A percentile compares a stretch with the other conserved stretches of the same genome.
These are phyloP conservation scores for Eucalyptus curtisii DNA, from an alignment of 345 rosid species.

Conservation along the genomic window DNA sequence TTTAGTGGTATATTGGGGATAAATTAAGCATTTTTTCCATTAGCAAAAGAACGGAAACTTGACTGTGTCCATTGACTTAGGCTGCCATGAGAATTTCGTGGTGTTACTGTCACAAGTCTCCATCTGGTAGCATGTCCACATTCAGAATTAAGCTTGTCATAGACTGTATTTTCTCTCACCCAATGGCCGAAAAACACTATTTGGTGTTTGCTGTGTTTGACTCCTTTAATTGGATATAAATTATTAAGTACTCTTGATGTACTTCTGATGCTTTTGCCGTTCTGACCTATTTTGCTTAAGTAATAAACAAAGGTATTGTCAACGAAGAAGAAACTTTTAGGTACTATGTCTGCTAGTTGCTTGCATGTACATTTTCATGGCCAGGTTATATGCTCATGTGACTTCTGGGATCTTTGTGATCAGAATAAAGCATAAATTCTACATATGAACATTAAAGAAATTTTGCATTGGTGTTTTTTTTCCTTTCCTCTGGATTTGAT, in stretches of 20 bases:
- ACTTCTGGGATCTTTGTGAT: background rate
- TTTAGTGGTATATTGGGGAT: background rate
- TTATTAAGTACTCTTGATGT: background rate
- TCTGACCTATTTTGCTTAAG: background rate
- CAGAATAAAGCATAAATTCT: background rate
- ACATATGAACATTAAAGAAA: background rate
- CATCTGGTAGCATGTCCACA: background rate
- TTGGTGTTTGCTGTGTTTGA: background rate
- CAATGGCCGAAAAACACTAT: background rate
- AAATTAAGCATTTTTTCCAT: background rate
- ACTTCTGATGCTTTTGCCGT: background rate
- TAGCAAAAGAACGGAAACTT: background rate
- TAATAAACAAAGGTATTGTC: background rate
- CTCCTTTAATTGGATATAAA: background rate
- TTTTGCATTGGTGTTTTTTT: background rate
- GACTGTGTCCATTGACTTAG: background rate
- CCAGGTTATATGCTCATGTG: background rate
- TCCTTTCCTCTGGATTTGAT: background rate
- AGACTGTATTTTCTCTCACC: background rate
- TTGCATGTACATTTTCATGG: background rate
- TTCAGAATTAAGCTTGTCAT: background rate
- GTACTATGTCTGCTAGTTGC: background rate
- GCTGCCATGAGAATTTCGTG: background rate
- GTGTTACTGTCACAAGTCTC: background rate
- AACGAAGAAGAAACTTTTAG: background rate